Evolutionary conservation across 768 basidiomycete species (phyloP).

Genomic region (Tylopilus subfusipes): DNA sequence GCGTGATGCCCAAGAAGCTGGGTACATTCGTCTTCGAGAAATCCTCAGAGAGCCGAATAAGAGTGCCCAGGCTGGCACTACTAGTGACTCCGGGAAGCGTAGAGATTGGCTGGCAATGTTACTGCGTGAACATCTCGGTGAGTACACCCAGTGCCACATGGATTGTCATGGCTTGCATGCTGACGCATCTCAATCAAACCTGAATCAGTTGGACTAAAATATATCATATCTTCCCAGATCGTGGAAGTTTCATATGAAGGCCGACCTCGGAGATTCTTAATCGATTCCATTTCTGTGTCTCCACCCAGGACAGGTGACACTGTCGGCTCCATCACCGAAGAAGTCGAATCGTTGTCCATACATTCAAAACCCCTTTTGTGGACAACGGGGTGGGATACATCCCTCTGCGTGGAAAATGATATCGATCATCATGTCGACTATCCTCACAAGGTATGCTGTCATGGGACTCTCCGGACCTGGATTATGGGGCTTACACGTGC

Average conservation of each 20-base stretch:
- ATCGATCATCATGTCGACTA: conserved; percentile 23
- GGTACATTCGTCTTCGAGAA: conserved; percentile 52
- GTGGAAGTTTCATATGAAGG: conserved; percentile 67
- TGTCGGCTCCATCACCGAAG: conserved; percentile 35
- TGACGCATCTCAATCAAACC: conserved; percentile 5
- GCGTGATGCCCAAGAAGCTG: conserved; percentile 47
- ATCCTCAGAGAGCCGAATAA: conserved; percentile 23
- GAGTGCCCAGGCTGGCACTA: conserved; percentile 14
- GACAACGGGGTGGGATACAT: conserved; percentile 67
- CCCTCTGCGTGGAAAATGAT: conserved; percentile 38
- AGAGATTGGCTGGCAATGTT: conserved; percentile 68
- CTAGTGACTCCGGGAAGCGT: conserved; percentile 32
- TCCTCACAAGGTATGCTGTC: conserved; percentile 33
- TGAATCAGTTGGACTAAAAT: conserved; percentile 67
- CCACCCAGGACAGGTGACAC: conserved; percentile 17
- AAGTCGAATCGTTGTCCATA: conserved; percentile 46
- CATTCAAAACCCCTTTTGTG: conserved; percentile 44
- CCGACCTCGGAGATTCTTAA: conserved; percentile 48
- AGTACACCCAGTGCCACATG: conserved; percentile 16
- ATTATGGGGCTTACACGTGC: conserved; percentile 15
- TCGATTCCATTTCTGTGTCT: conserved; percentile 43
- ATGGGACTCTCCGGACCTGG: conserved; percentile 6
- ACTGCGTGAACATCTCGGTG: conserved; percentile 67
- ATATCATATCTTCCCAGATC: conserved; percentile 57
- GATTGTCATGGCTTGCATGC: not conserved